Evolutionary conservation across 768 basidiomycete species (phyloP).

Genomic region (Sporobolomyces roseus): DNA sequence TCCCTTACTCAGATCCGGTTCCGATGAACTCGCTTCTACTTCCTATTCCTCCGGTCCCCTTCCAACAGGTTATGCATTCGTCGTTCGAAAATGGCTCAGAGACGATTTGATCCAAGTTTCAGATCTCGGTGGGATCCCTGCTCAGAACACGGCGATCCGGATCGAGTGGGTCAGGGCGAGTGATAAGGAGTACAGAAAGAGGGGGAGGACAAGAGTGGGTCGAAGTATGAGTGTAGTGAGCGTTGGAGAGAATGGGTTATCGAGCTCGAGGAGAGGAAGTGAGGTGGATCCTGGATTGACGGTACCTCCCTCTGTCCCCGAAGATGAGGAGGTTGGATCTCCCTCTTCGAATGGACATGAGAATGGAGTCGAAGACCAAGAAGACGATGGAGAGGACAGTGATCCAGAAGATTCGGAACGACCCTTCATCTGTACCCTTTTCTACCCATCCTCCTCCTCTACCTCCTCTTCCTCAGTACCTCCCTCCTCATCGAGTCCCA

Average conservation of each 20-base stretch:
- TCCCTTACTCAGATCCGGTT: constrained; percentile 28
- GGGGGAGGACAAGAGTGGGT: not conserved
- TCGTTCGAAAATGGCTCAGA: constrained; percentile 22
- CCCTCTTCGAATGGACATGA: not conserved
- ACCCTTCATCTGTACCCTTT: constrained; percentile 86
- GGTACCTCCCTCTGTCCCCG: constrained; percentile 1
- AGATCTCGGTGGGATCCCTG: not conserved
- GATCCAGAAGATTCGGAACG: constrained; percentile 96
- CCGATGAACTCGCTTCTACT: constrained; percentile 14
- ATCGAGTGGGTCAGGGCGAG: constrained; percentile 21
- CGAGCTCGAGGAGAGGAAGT: constrained; percentile 5
- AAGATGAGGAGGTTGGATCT: constrained; percentile 1
- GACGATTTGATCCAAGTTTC: constrained; percentile 9
- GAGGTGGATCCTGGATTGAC: not conserved
- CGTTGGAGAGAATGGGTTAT: not conserved
- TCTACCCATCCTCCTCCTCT: constrained; percentile 53
- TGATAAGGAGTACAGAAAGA: not conserved
- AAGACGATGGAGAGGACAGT: constrained; percentile 64
- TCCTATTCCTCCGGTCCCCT: not conserved
- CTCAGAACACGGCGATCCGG: constrained; percentile 1
- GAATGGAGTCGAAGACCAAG: constrained; percentile 13
- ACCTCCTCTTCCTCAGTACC: not conserved
- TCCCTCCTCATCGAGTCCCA: not conserved
- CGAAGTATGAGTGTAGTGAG: not conserved
- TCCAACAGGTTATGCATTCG: constrained; percentile 17